Base-by-base conservation (phyloP, 345 rosid species). In the Boechera stricta region DNA sequence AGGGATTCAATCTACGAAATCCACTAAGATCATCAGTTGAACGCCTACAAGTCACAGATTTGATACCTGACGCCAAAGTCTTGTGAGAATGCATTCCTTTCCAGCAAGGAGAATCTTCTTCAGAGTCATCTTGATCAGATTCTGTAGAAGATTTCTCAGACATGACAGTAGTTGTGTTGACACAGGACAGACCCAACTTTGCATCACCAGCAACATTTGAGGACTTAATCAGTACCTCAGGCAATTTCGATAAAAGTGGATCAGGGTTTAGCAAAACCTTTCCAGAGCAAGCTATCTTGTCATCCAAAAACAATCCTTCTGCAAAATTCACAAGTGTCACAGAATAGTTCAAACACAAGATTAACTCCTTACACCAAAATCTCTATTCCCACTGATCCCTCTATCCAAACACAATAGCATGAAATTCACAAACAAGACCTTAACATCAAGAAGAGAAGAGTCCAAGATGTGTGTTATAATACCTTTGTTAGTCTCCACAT, bases 101-200 rank as follows among this genome's bases (percentile, higher is more conserved):
- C 92, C 91, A 90, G 77, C 92, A 88, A 51, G 95, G 90, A 65
- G 89, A 82, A 80, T 90, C 95, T 65, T 85, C 78, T 62, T 87
- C 93, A 58, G 83, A 78, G 62, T 86, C 88, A 59, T 76, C 78
- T 58, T 72, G 56, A 0, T 74, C 83, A 44, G 61, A 36, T 3
- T 24, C 47, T 33, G 39, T 29, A 39, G 66, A 74, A 38, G 82
- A 67, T 55, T 61, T 59, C 57, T 75, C 81, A 73, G 80, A 71
- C 29, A 38, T 10, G 10, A 41, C 51, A 58, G 41, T 26, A 38
- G 49, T 57, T 44, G 49, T 57, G 26, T 58, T 44, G 60, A 69
- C 64, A 75, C 59, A 77, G 48, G 63, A 69, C 12, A 39, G 4
- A 60, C 80, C 72, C 70, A 69, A n/a, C 57, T 73, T 65, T n/a